Conservation (phyloP, 2,329 filamentous ascomycete species). For the Pseudogymnoascus sp. region DNA sequence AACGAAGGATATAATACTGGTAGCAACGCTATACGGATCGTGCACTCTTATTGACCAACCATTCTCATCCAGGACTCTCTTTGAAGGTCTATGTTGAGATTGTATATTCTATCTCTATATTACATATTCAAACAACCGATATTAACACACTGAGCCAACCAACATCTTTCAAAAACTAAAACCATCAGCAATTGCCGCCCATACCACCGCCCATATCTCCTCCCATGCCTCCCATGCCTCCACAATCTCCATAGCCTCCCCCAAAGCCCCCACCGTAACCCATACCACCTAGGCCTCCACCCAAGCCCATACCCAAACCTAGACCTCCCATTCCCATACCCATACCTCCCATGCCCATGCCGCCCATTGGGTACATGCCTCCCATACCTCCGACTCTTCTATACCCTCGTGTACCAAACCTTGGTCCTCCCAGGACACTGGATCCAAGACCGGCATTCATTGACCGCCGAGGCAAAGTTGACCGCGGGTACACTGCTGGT, state of each 20-base stretch:
- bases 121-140: neutral
- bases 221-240: neutral
- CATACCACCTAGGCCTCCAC: neutral
- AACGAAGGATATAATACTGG: neutral
- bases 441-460: neutral
- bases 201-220: neutral
- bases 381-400: slow-evolving; percentile 3
- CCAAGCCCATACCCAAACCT: neutral
- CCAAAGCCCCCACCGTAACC: neutral
- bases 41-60: neutral
- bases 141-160: neutral
- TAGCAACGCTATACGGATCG: neutral
- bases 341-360: neutral
- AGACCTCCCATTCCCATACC: neutral
- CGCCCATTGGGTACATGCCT: neutral
- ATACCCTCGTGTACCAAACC: neutral
- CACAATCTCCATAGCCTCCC: neutral
- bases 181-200: neutral
- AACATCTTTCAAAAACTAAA: neutral
- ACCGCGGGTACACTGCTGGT: neutral
- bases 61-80: neutral
- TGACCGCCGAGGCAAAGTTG: neutral
- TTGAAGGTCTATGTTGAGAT: neutral
- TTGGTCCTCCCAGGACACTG: neutral
- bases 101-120: slow-evolving; percentile 2